Evolutionary conservation across 179 eudicot genomes (phyloP), one percentile per base, ranked within the genome.

Genomic region (Gypsophila paniculata): DNA sequence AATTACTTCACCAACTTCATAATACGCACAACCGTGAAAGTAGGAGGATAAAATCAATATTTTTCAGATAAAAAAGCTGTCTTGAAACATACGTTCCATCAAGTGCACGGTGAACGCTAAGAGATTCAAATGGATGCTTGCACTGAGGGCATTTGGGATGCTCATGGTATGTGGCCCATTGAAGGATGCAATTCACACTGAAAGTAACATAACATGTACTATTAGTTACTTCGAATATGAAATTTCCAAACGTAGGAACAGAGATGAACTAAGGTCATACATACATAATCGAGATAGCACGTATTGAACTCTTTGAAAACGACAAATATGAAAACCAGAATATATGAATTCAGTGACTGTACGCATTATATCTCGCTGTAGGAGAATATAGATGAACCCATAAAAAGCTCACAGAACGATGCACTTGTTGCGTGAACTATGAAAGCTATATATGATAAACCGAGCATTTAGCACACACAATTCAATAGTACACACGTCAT

Each of bases 141-240:
- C 98, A 93, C 79, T 91, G 96, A 39, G 98, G 98, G 80, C 98
- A 93, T 29, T 89, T 89, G 4, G 97, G 91, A 73, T 80, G 84
- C 63, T 89, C 90, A 75, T 83, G 88, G 83, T 87, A 91, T 0
- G 98, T 83, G 21, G 98, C 97, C 98, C 98, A 93, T 68, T 80
- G 87, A 48, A 93, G 88, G 74, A 93, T 91, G 84, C 98, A 93
- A 3, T 82, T 87, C 87, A 89, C 91, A 76, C 98, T 91, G 82
- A 18, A 78, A 39, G 61, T 34, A 69, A 19, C n/a, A 69, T 19
- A 54, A 53, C 49, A 54, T 7, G 19, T 46, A 54, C 21, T 5
- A 46, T 14, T 4, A 23, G 55, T 44, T 44, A 22, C 46, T 17
- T 44, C 36, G 14, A 66, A 66, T 46, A 22, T 44, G 5, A 23